Conservation (phyloP, 2,329 filamentous ascomycete species). For the Colletotrichum sp. region DNA sequence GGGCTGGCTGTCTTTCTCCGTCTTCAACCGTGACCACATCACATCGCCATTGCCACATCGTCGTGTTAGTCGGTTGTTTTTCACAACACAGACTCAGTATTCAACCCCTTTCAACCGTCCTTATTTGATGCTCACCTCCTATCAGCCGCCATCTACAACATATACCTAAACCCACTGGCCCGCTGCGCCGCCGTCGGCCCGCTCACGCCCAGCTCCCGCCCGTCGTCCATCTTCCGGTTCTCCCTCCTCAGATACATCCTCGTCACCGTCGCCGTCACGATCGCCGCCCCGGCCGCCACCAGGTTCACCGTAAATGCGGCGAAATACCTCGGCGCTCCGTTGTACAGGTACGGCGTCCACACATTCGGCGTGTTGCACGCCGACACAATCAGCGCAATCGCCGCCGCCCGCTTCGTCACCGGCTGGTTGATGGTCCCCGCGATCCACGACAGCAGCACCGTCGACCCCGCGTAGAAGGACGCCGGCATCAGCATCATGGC, state of each 20-base stretch:
- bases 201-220: background rate
- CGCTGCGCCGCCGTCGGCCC: background rate
- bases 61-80: background rate
- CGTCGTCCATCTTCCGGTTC: background rate
- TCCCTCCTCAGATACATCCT: background rate
- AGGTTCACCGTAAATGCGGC: background rate
- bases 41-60: fast-evolving
- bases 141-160: background rate
- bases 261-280: background rate
- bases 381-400: background rate
- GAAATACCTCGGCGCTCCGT: background rate
- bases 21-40: background rate
- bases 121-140: background rate
- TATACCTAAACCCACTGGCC: background rate
- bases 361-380: background rate
- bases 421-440: background rate
- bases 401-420: background rate
- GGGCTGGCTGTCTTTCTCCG: background rate
- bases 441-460: background rate
- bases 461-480: background rate
- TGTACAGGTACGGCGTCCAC: background rate
- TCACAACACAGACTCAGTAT: background rate
- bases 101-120: background rate
- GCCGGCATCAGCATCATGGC: background rate
- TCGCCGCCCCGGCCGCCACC: background rate